Conservation (phyloP, 345 rosid species). For the Litchi chinensis region DNA sequence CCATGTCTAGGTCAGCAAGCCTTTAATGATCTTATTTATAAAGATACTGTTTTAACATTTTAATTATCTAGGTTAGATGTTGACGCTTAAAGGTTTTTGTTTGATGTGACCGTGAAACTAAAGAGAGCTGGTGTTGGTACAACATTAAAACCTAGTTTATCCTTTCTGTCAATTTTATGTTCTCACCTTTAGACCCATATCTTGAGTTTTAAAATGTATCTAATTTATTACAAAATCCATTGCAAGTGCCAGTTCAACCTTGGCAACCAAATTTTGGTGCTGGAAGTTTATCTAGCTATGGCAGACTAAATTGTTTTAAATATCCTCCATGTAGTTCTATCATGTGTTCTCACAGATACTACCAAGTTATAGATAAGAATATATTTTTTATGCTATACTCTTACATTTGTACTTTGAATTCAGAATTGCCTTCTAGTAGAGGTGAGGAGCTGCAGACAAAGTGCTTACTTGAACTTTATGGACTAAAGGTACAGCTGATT, state of each 20-base stretch:
- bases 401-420: constrained; percentile 30
- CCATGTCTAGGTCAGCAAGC: background rate
- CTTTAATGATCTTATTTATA: background rate
- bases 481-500: constrained; percentile 66
- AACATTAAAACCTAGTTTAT: background rate
- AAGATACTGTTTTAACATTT: background rate
- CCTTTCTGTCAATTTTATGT: background rate
- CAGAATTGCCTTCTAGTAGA: constrained; percentile 89
- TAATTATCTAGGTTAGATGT: background rate
- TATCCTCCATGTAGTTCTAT: background rate
- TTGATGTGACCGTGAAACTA: background rate
- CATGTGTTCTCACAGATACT: background rate
- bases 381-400: constrained; percentile 11
- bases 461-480: constrained; percentile 92
- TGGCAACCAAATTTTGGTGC: background rate
- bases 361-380: background rate
- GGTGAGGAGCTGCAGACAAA: constrained; percentile 93
- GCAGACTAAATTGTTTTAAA: background rate
- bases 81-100: background rate
- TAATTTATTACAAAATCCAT: background rate
- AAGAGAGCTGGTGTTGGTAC: background rate
- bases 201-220: background rate
- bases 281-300: background rate
- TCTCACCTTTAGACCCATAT: background rate
- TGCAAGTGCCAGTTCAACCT: constrained; percentile 5